Evolutionary conservation across 352 stramenopile species (phyloP), one percentile per base, ranked within the genome.

Genomic region (Phytopythium helicoides): DNA sequence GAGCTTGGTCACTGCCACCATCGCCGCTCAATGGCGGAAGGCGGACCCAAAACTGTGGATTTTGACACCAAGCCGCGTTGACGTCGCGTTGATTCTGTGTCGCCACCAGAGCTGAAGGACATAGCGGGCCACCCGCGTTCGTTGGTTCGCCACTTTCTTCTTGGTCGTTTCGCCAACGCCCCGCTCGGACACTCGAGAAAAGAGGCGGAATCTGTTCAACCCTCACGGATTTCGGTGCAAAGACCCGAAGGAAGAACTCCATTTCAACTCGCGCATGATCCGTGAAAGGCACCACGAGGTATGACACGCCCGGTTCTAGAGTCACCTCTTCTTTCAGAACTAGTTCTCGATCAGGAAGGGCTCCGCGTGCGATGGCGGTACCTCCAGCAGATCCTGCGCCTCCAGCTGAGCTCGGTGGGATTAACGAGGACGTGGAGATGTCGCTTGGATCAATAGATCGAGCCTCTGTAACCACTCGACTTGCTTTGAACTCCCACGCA

Each of bases 161-260:
- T 34, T 76, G 61, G 40, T 78, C 76, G 26, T 73, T 71, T 44
- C 78, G 66, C 76, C 77, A 89, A 33, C 81, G 81, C 23, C 90
- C 87, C 12, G 83, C 76, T 0, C 80, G 64, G 25, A 89, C 66
- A 14, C 72, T 62, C 9, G 78, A 89, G 37, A 79, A 68, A 37
- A 92, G 71, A 12, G 86, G 72, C 16, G 76, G 62, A 16, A 97
- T 56, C 3, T 65, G 68, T 65, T 97, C 86, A 3, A 97, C 58
- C 26, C 61, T 60, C 16, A 97, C 35, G 6, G 86, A 76, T 21
- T 82, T 85, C 10, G 74, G 66, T 4, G 84, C 76, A 36, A 97
- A 96, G 1, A 97, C 69, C 10, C 90, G 86, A 26, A 97, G 53
- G 60, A 92, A 95, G 51, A 95, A 97, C 44, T 94, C 84, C 70